phyloP scores from a whole-genome alignment of 371 early-diverging fungal species.

The Syncephalis plumigaleata region DNA sequence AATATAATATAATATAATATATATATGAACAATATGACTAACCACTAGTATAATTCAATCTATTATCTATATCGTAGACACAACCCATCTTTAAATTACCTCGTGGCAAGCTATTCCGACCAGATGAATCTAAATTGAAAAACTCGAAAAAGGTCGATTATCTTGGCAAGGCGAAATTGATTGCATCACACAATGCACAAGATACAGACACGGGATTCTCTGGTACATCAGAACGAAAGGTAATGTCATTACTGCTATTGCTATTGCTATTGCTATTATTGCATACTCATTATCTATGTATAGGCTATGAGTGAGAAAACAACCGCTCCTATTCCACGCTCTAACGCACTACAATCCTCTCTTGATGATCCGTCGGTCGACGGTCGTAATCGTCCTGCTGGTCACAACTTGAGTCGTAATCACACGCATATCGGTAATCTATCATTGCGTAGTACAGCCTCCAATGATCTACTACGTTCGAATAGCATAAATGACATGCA shows the following conservation, averaged over 20 bases:
- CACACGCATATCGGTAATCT: constrained; percentile 12
- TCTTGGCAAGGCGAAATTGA: constrained; percentile 56
- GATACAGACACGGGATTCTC: constrained; percentile 51
- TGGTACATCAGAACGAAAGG: constrained; percentile 15
- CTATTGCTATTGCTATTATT: not conserved
- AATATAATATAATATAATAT: no score
- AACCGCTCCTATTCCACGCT: not conserved
- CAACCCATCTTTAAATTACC: constrained; percentile 55
- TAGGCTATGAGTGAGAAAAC: not conserved
- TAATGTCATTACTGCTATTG: constrained; percentile 8
- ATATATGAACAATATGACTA: not conserved
- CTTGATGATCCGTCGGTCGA: no score
- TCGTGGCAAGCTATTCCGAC: constrained; percentile 60
- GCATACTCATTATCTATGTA: not conserved
- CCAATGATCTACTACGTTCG: no score
- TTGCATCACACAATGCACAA: constrained; percentile 35
- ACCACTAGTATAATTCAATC: not conserved
- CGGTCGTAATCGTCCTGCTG: no score
- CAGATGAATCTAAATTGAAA: constrained; percentile 61
- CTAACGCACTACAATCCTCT: not conserved
- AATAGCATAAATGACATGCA: no score
- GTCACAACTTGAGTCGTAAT: constrained; percentile 6
- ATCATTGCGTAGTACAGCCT: not conserved
- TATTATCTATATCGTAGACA: no score
- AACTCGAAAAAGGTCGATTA: constrained; percentile 62